Base-by-base conservation (phyloP, 306 rosid genomes). In the Astragalus membranaceus region DNA sequence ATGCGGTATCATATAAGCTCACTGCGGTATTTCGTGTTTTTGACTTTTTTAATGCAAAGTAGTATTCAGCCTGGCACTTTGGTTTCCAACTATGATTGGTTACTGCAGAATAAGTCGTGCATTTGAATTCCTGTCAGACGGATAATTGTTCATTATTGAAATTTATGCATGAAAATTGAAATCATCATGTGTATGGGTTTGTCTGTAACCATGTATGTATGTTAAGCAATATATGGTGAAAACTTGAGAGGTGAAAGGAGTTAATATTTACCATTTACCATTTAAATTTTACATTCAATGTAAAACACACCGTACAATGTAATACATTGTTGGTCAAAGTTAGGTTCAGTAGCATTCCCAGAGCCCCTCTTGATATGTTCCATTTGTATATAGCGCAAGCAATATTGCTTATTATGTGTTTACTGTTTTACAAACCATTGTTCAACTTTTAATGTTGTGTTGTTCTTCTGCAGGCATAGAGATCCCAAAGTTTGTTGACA, bases 401-500 rank as follows among this genome's bases (percentile, higher is more conserved):
- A 48, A n/a, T 30, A 16, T n/a, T 30, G 46, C 30, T 29, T 63
- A 8, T 59, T 73, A 29, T 73, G 13, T 29, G 33, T 54, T 60
- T 46, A 37, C 33, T 20, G 11, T 66, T n/a, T 59, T 20, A 32
- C 60, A 1, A 41, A 15, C 20, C 14, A 16, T 33, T 33, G 7
- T 66, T 76, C 41, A 56, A 36, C 41, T 43, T 64, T 47, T 66
- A 57, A 63, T 23, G 37, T 41, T 41, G 48, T 62, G 67, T 73
- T 30, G 44, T 43, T 49, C 69, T 43, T 69, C 63, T 80, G 55
- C 86, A 95, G 99, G 92, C 73, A 76, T 95, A 8, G 83, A 91
- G 86, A 35, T 95, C 90, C 99, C 99, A 71, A 87, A 95, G 83
- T 95, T 79, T 58, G 99, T 82, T 23, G 99, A 95, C 84, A 95